Evolutionary conservation across 352 stramenopile genomes (phyloP), one percentile per base, ranked within the genome.

Genomic region (Elongisporangium anandrum): DNA sequence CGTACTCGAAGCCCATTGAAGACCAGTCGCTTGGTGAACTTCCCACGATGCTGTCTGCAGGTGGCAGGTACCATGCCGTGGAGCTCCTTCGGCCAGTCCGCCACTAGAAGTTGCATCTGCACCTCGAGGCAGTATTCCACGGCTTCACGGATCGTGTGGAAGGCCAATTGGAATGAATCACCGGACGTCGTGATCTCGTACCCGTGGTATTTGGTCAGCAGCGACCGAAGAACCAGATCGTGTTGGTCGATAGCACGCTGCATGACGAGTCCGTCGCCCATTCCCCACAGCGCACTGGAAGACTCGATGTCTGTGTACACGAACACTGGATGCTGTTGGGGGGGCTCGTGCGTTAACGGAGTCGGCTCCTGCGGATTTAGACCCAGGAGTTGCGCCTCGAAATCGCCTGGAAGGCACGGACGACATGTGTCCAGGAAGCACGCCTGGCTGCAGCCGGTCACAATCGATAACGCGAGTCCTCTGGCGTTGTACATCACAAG

Each of bases 291-390:
- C 2, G 72, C 72, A 49, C 74, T 88, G 47, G 79, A 88, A 1
- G 75, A 84, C 56, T 88, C 74, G 19, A 88, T 87, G 56, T 88
- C 78, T 0, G 78, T 88, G 56, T 82, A 85, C 2, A 88, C 76
- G 56, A 88, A 88, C 12, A 86, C 76, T 15, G 76, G 75, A 39
- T 80, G 78, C 12, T 76, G 68, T 0, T 70, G 45, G 4, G 73
- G 73, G 4, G 73, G 68, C 50, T 81, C 73, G 0, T 64, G 51
- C 10, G 56, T 21, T 9, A 17, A 68, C 55, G 4, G 50, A 34
- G 17, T 64, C 51, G 7, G n/a, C 24, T 20, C 9, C 29, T 53
- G 20, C 20, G 17, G 1, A 26, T 57, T n/a, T n/a, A n/a, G n/a
- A n/a, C n/a, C n/a, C 29, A 61, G 22, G 0, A 72, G 21, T 49